Base-by-base conservation (phyloP, 768 basidiomycete species). In the Gyrodon lividus region DNA sequence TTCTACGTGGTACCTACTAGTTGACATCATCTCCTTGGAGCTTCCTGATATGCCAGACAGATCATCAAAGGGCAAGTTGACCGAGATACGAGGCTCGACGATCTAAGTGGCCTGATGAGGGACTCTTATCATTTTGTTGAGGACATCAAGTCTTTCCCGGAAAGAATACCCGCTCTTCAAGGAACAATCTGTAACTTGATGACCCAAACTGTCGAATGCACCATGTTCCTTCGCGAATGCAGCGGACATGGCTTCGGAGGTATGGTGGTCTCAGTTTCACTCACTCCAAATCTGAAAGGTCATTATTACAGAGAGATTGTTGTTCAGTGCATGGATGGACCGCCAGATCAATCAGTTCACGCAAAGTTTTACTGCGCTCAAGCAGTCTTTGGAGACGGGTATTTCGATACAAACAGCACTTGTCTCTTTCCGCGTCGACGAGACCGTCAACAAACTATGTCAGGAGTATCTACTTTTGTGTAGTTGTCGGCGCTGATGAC, bases 221-320 rank as follows among this genome's bases (percentile, higher is more conserved):
- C 54, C 14, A 59, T 73, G 48, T 72, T 72, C 46, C 56, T 72
- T 43, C 71, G 62, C 6, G 72, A 72, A 47, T 72, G 67, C 38
- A 63, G 59, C 44, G 70, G 70, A 0, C 55, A 64, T 44, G 70
- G 72, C 7, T 72, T 73, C 38, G 59, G 59, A 55, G 52, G 72
- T 73, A 54, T n/a, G 42, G 22, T 37, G 6, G 7, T 46, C n/a
- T 48, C 14, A 2, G 2, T 6, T 3, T 8, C 4, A 10, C 33
- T 17, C 24, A n/a, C 13, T 48, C 14, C 8, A 24, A 44, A 44
- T 48, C 54, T 67, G n/a, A 60, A 6, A 7, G 13, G 31, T 5
- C 2, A 5, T 5, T 20, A 16, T 42, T 19, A 40, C 51, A 69
- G 68, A 51, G 22, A 43, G 48, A 19, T n/a, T 65, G 16, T 34